These are phyloP conservation scores for Pascua sp. DNA, from an alignment of 1,284 basidiomycete species.

Conservation along the genomic window DNA sequence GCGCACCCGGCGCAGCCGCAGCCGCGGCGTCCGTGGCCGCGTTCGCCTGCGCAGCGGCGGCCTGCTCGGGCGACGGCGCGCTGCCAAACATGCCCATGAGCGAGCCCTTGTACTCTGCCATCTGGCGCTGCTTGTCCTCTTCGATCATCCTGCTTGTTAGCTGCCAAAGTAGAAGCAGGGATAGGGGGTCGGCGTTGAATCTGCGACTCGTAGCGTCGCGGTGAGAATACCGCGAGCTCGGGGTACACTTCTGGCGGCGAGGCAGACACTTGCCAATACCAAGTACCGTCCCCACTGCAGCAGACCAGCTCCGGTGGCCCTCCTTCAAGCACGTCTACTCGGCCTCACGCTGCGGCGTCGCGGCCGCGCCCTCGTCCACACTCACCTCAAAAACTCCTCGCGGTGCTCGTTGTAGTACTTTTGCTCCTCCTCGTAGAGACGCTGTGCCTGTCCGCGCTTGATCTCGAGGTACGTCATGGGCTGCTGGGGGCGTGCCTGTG, in stretches of 20 bases:
- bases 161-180: no score
- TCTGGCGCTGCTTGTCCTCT: slow-evolving; percentile 72
- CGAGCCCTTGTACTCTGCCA: slow-evolving; percentile 57
- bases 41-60: slow-evolving; percentile 8
- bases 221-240: background rate
- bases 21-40: background rate
- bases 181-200: background rate
- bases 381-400: slow-evolving; percentile 67
- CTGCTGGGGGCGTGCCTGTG: slow-evolving; percentile 43
- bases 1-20: slow-evolving; percentile 21
- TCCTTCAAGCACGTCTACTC: no score
- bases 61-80: no score
- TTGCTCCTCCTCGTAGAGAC: slow-evolving; percentile 78
- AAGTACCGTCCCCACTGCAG: background rate
- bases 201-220: background rate
- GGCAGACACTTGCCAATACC: background rate
- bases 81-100: slow-evolving; percentile 51
- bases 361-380: slow-evolving; percentile 2
- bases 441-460: slow-evolving; percentile 81
- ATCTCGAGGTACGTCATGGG: slow-evolving; percentile 85
- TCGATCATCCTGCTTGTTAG: slow-evolving; percentile 51
- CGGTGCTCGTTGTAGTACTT: slow-evolving; percentile 80
- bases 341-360: no score
- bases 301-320: no score
- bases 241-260: background rate